These are phyloP conservation scores for Fraxinus latifolia DNA, from an alignment of 305 asterid genomes.

Conservation along the genomic window DNA sequence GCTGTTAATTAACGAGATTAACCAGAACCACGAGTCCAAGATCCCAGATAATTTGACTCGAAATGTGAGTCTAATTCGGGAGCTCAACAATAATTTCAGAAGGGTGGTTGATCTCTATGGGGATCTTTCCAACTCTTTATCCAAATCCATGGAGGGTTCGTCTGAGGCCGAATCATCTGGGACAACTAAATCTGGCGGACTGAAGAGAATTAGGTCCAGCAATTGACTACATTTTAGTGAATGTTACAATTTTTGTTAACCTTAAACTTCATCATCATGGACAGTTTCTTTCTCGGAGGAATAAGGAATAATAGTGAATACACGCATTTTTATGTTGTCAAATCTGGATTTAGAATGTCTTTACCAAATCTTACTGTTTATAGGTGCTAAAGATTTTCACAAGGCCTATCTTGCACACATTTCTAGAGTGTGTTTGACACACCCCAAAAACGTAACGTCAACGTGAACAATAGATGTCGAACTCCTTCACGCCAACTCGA, in stretches of 20 bases:
- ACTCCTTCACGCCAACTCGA: no score
- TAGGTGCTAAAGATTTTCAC: neutral
- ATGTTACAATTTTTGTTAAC: constrained; percentile 2
- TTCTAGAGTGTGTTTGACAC: neutral
- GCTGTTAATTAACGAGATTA: constrained; percentile 74
- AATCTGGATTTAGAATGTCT: neutral
- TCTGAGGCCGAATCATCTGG: constrained; percentile 59
- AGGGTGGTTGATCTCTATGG: constrained; percentile 72
- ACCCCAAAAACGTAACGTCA: no score
- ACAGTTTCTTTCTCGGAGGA: constrained; percentile 17
- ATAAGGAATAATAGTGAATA: neutral
- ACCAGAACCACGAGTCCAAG: constrained; percentile 78
- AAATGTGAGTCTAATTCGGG: constrained; percentile 67
- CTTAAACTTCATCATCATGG: constrained; percentile 3
- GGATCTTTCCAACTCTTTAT: constrained; percentile 54
- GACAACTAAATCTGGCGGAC: constrained; percentile 48
- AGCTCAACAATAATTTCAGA: constrained; percentile 76
- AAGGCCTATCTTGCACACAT: neutral
- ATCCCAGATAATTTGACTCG: constrained; percentile 62
- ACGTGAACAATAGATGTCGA: no score
- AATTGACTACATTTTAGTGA: constrained; percentile 25
- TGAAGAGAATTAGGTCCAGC: constrained; percentile 52
- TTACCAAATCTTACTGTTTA: neutral
- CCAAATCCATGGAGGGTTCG: constrained; percentile 56
- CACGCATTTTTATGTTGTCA: no score